Evolutionary conservation across 768 basidiomycete genomes (phyloP), one percentile per base, ranked within the genome.

Genomic region (Russula dissimulans): DNA sequence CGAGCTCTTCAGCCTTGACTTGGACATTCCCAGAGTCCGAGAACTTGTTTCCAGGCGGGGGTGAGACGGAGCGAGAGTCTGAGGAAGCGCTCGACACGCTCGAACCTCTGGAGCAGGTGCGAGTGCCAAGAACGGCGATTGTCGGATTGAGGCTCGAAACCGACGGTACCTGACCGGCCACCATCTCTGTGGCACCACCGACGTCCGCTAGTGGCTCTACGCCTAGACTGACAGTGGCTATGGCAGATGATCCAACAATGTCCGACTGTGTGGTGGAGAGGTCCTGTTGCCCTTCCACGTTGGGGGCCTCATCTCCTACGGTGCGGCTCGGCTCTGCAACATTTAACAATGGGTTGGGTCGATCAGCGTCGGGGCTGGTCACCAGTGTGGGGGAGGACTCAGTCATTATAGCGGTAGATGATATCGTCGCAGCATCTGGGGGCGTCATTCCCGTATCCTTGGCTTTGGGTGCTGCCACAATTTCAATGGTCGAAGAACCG

Each of bases 51-150:
- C 34, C 48, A 10, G 53, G 49, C 38, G 34, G n/a, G 3, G 49
- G 54, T 22, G 60, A 52, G 22, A n/a, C 12, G 6, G 59, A 60
- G 10, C 53, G 53, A 55, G 59, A 60, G 11, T 44, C 34, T 7
- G 51, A 48, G 45, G 45, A 32, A 26, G 18, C 7, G 34, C 38
- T 46, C 15, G 49, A 34, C 5, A 15, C 26, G 50, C 59, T 60
- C 14, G 53, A 54, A n/a, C 4, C 46, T 11, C 49, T 26, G 4
- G 51, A 31, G 32, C n/a, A 32, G 14, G 31, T 14, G 12, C n/a
- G 41, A n/a, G 31, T 14, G 12, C 32, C 51, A 9, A 62, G 51
- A 36, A 57, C 56, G 3, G 9, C 61, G 39, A 62, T 62, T 14
- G 61, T 26, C 38, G 38, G 36, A 18, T 44, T 31, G n/a, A 44